A percentile compares a stretch with the other conserved stretches of the same genome.
Conservation (phyloP, 345 rosid genomes). For the Balakata baccata region DNA sequence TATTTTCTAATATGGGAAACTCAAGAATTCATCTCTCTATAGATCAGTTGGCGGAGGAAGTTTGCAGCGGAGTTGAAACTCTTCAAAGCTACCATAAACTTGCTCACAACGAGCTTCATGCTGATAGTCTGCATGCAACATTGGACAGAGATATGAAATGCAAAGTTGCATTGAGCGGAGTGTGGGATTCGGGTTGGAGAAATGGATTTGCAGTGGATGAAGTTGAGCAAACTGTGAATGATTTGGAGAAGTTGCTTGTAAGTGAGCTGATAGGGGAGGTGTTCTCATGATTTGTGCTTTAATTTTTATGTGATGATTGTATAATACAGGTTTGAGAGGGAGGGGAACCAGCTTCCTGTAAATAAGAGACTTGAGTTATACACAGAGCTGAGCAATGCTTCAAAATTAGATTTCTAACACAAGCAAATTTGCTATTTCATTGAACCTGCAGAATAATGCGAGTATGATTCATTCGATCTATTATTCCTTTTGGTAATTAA, state of each 20-base stretch:
- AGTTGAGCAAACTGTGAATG: conserved; percentile 48
- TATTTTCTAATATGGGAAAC: conserved; percentile 17
- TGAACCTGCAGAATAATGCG: too few species aligned
- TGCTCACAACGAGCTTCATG: conserved; percentile 22
- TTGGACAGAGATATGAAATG: conserved; percentile 54
- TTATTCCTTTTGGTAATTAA: too few species aligned
- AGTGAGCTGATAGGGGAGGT: conserved; percentile 56
- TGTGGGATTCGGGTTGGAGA: conserved; percentile 85
- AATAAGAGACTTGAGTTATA: conserved; percentile 16
- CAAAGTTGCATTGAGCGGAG: conserved; percentile 47
- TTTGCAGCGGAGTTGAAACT: conserved; percentile 44
- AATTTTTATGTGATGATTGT: background rate
- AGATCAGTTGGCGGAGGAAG: conserved; percentile 56
- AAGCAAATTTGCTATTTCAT: too few species aligned
- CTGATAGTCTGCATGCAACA: conserved; percentile 37
- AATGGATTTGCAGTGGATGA: conserved; percentile 49
- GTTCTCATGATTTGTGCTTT: conserved; percentile 19
- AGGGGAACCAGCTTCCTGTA: conserved; percentile 13
- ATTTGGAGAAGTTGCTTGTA: conserved; percentile 54
- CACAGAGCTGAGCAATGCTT: conserved; percentile 5
- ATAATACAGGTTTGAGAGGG: conserved; percentile 3
- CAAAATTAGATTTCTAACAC: background rate
- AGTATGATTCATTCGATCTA: too few species aligned
- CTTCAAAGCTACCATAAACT: conserved; percentile 41
- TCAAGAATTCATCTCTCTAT: conserved; percentile 33